Conservation (phyloP, 768 basidiomycete species). For the Tylopilus intermedius region DNA sequence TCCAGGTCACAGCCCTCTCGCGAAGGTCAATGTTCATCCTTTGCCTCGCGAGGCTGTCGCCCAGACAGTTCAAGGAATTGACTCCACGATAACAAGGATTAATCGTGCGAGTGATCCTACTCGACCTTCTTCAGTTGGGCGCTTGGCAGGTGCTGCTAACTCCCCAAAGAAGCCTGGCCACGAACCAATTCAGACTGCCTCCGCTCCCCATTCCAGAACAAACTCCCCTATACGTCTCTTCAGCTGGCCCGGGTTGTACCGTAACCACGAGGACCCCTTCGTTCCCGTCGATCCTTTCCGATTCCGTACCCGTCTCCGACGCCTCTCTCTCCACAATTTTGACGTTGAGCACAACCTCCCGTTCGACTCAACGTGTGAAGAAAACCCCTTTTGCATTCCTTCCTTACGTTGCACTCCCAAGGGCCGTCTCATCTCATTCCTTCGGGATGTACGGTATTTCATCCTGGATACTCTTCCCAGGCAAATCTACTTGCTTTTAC, state of each 20-base stretch:
- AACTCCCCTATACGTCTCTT: slow-evolving; percentile 59
- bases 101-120: slow-evolving; percentile 7
- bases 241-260: slow-evolving; percentile 49
- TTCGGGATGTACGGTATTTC: slow-evolving; percentile 23
- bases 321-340: slow-evolving; percentile 20
- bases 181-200: slow-evolving; percentile 26
- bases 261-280: slow-evolving; percentile 50
- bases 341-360: slow-evolving; percentile 16
- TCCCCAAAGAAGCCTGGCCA: slow-evolving; percentile 20
- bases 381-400: slow-evolving; percentile 19
- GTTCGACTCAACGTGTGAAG: slow-evolving; percentile 24
- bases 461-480: slow-evolving; percentile 37
- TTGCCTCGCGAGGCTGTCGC: slow-evolving; percentile 17
- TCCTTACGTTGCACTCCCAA: slow-evolving; percentile 10
- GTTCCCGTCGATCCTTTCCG: slow-evolving; percentile 53
- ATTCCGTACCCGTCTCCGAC: slow-evolving; percentile 22
- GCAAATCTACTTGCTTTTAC: slow-evolving; percentile 40
- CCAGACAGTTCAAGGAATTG: slow-evolving; percentile 6
- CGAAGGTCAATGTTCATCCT: slow-evolving; percentile 32
- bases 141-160: background rate
- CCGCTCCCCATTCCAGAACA: slow-evolving; percentile 37
- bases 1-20: slow-evolving; percentile 26
- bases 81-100: slow-evolving; percentile 8
- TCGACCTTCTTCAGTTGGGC: slow-evolving; percentile 7
- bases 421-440: slow-evolving; percentile 13